A percentile compares a stretch with the other conserved stretches of the same genome.
Conservation (phyloP, 768 basidiomycete species). For the Lactarius vividus region DNA sequence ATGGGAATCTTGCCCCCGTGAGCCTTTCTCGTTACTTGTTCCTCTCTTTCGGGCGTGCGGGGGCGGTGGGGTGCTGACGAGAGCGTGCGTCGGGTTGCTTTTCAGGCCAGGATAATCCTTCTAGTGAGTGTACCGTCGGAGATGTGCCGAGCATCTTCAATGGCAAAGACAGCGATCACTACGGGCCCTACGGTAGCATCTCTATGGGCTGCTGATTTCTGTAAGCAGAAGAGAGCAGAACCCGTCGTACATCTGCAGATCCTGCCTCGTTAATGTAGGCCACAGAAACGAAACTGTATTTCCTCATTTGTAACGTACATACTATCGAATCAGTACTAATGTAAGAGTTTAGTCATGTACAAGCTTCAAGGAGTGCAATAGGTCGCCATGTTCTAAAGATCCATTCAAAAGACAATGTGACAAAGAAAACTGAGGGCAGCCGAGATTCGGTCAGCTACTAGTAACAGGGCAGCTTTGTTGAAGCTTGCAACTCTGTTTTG, state of each 20-base stretch:
- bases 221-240: neutral
- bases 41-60: neutral
- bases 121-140: constrained; percentile 49
- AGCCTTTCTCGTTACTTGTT: neutral
- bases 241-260: neutral
- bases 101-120: constrained; percentile 59
- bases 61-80: neutral
- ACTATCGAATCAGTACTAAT: no score
- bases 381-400: no score
- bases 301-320: neutral
- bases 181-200: constrained; percentile 24
- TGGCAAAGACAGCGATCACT: constrained; percentile 31
- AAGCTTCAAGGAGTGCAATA: no score
- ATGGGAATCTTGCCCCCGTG: constrained; percentile 40
- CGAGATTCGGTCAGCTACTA: no score
- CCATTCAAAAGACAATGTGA: no score
- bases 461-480: no score
- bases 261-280: no score
- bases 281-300: neutral
- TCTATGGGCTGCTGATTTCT: constrained; percentile 24
- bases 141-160: constrained; percentile 51
- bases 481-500: no score
- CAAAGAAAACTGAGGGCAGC: no score
- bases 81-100: neutral
- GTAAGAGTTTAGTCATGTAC: no score